phyloP scores from a whole-genome alignment of 257 asterid species.

The Striga asiatica region DNA sequence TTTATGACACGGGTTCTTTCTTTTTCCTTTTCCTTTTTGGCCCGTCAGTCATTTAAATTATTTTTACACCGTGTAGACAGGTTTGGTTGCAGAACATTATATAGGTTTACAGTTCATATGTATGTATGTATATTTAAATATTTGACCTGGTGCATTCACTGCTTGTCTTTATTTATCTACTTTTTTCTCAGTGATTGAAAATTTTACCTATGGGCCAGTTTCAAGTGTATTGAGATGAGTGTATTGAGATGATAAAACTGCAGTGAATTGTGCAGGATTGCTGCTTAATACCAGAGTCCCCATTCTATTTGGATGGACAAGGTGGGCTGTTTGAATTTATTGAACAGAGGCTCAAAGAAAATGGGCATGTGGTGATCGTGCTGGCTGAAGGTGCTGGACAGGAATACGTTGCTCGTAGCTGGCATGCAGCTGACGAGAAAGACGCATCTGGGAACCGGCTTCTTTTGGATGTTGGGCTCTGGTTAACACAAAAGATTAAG shows the following conservation, averaged over 20 bases:
- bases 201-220: background rate
- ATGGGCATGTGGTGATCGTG: constrained; percentile 72
- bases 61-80: too few species aligned
- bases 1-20: background rate
- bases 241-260: background rate
- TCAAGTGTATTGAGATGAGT: constrained; percentile 10
- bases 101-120: background rate
- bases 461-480: constrained; percentile 78
- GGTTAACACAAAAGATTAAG: constrained; percentile 86
- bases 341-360: constrained; percentile 76
- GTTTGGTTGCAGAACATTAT: background rate
- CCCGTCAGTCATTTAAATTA: background rate
- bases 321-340: constrained; percentile 85
- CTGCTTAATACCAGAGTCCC: constrained; percentile 95
- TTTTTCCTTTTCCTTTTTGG: background rate
- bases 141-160: constrained; percentile 4
- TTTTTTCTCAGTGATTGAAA: constrained; percentile 6
- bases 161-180: background rate
- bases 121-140: background rate
- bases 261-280: constrained; percentile 60
- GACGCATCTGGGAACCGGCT: constrained; percentile 91
- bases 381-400: constrained; percentile 98
- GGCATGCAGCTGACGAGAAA: constrained; percentile 48
- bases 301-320: constrained; percentile 79
- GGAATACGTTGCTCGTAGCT: constrained; percentile 62